Conservation (phyloP, 805 yeast species). For the Kregervanrija fluxuum region DNA sequence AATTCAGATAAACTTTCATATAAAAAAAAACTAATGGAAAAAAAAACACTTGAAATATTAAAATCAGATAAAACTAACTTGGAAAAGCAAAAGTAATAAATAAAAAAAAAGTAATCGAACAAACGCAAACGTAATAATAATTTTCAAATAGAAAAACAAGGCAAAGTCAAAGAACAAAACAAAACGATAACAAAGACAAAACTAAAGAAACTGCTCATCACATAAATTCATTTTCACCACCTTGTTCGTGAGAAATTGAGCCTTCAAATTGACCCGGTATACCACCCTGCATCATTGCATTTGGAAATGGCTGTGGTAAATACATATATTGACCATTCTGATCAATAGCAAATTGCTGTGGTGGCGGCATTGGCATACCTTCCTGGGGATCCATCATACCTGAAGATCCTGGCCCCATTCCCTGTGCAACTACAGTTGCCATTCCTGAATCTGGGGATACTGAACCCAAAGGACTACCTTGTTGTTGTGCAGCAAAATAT, state of each 20-base stretch:
- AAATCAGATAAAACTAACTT: conserved; percentile 1
- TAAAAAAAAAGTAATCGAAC: neutral
- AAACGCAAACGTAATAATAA: neutral
- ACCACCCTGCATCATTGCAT: conserved; percentile 9
- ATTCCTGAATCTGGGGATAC: neutral
- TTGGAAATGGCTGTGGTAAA: conserved; percentile 18
- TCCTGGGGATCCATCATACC: conserved; percentile 1
- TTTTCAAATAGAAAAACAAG: neutral
- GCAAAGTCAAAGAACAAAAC: neutral
- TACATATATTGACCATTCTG: conserved; percentile 25
- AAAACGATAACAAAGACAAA: neutral
- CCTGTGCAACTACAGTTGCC: conserved; percentile 1
- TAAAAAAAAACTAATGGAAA: neutral
- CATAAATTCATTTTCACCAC: neutral
- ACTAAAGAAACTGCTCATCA: neutral
- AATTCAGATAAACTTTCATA: no score
- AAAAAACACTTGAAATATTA: neutral
- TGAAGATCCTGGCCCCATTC: neutral
- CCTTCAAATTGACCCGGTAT: no score
- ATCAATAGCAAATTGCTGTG: conserved; percentile 20
- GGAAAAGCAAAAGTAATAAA: neutral
- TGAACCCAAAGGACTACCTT: neutral
- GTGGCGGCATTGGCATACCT: conserved; percentile 9
- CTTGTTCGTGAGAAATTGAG: no score
- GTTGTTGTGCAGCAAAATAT: conserved; percentile 16